These are phyloP conservation scores for Globisporangium polare DNA, from an alignment of 352 stramenopile genomes.

Conservation along the genomic window DNA sequence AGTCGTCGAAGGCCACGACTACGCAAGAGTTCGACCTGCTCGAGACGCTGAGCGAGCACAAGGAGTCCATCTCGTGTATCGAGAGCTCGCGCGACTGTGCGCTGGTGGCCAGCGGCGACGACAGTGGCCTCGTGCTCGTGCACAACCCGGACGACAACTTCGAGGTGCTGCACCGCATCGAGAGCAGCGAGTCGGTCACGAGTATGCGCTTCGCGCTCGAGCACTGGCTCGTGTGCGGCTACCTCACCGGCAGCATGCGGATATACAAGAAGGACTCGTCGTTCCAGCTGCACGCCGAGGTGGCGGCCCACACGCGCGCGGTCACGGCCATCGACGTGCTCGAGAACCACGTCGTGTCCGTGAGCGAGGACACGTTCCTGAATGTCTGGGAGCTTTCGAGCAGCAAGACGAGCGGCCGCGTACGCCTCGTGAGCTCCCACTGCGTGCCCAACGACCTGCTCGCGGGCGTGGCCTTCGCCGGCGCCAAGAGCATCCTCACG, in stretches of 20 bases:
- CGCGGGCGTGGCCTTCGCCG: slow-evolving; percentile 49
- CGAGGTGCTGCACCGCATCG: slow-evolving; percentile 59
- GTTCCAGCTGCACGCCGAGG: slow-evolving; percentile 54
- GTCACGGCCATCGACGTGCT: slow-evolving; percentile 59
- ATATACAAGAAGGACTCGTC: slow-evolving; percentile 46
- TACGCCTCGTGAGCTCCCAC: slow-evolving; percentile 64
- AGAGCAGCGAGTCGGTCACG: slow-evolving; percentile 34
- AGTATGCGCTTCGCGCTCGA: slow-evolving; percentile 51
- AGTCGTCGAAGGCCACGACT: slow-evolving; percentile 38
- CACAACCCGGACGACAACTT: slow-evolving; percentile 48
- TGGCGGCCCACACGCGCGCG: slow-evolving; percentile 64
- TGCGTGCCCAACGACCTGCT: slow-evolving; percentile 59
- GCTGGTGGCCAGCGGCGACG: slow-evolving; percentile 56
- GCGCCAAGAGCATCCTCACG: slow-evolving; percentile 48
- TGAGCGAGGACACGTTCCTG: slow-evolving; percentile 76
- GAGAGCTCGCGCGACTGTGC: slow-evolving; percentile 36
- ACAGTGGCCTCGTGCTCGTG: slow-evolving; percentile 53
- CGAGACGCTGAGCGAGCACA: slow-evolving; percentile 51
- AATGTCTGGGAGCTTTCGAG: slow-evolving; percentile 68
- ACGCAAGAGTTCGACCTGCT: slow-evolving; percentile 56
- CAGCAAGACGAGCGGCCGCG: slow-evolving; percentile 15
- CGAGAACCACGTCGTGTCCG: slow-evolving; percentile 49
- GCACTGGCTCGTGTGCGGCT: slow-evolving; percentile 53
- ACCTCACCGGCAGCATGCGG: slow-evolving; percentile 52
- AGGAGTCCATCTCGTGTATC: slow-evolving; percentile 53